A percentile compares a stretch with the other conserved stretches of the same genome.
Conservation (phyloP, 768 basidiomycete genomes). For the Lactarius pseudohatsudake region DNA sequence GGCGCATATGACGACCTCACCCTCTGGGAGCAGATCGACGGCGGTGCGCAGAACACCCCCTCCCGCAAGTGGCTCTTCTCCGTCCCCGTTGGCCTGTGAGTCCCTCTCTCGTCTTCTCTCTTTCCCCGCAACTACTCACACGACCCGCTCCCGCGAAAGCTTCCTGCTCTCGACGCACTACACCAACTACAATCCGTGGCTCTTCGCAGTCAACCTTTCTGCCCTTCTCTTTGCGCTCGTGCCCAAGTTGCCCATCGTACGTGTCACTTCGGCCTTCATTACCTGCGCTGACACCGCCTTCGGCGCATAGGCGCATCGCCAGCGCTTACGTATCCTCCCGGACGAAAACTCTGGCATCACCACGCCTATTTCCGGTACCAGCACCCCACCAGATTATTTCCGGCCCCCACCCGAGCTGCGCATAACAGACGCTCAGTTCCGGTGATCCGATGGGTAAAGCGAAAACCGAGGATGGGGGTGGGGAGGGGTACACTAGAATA, state of each 20-base stretch:
- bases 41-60: slow-evolving; percentile 97
- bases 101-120: slow-evolving; percentile 24
- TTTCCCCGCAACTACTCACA: slow-evolving; percentile 16
- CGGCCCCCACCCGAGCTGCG: slow-evolving; percentile 35
- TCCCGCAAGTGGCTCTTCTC: slow-evolving; percentile 96
- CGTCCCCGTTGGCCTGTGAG: slow-evolving; percentile 87
- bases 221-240: slow-evolving; percentile 81
- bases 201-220: slow-evolving; percentile 88
- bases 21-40: slow-evolving; percentile 99
- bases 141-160: slow-evolving; percentile 42
- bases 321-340: slow-evolving; percentile 75
- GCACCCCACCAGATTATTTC: slow-evolving; percentile 33
- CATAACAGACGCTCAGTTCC: slow-evolving; percentile 52
- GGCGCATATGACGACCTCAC: slow-evolving; percentile 98
- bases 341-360: slow-evolving; percentile 61
- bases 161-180: slow-evolving; percentile 98
- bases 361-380: slow-evolving; percentile 63
- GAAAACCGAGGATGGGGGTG: background rate
- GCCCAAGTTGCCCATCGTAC: slow-evolving; percentile 93
- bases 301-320: slow-evolving; percentile 66
- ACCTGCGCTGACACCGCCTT: background rate
- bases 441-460: slow-evolving; percentile 25
- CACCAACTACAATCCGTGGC: slow-evolving; percentile 92
- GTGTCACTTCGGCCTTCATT: slow-evolving; percentile 27
- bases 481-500: slow-evolving; percentile 14